Base-by-base conservation (phyloP, 2,329 filamentous ascomycete species). In the Neoarthrinium moseri region DNA sequence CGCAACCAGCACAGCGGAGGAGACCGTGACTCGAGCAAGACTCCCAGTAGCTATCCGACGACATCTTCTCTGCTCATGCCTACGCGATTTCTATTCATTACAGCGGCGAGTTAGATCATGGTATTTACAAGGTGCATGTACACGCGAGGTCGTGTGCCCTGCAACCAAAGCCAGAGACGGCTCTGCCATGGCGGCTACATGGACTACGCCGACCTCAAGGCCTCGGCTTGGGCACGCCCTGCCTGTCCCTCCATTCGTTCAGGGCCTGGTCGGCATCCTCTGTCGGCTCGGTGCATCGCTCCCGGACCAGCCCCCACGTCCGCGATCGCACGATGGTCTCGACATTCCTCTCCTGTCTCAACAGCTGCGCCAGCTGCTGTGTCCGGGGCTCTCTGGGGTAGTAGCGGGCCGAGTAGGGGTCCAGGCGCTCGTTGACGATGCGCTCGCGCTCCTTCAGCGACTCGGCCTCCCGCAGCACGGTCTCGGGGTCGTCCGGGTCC, bases 391-490 rank as follows among this genome's bases (percentile, higher is more conserved):
- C 91, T 42, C 75, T 71, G 0, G 88, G 84, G 56, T 92, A 92
- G 64, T 89, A 95, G 20, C 92, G 75, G 6, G 76, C 87, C 8
- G 87, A 91, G 63, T 99, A 99, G 2, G 94, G 94, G 70, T 99
- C 94, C 48, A 96, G 65, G 46, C 94, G 75, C 69, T 97, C 94
- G 63, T 97, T 82, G 4, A 97, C 84, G 0, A 92, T 75, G 43
- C 83, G 75, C 59, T 92, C 86, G 38, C 84, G 76, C 51, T 87
- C 83, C 56, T 74, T 81, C 47, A 83, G 79, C 43, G 82, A 81
- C 66, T 95, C 87, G 1, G 83, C 74, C 57, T 90, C 78, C 45
- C 88, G 74, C 15, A 87, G 58, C 1, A 87, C 71, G 21, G 83
- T 75, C 46, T 92, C 88, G 1, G 91, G 91, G 56, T 96, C 91